Conservation (phyloP, 2,329 filamentous ascomycete species). For the Neodidymelliopsis sp. region DNA sequence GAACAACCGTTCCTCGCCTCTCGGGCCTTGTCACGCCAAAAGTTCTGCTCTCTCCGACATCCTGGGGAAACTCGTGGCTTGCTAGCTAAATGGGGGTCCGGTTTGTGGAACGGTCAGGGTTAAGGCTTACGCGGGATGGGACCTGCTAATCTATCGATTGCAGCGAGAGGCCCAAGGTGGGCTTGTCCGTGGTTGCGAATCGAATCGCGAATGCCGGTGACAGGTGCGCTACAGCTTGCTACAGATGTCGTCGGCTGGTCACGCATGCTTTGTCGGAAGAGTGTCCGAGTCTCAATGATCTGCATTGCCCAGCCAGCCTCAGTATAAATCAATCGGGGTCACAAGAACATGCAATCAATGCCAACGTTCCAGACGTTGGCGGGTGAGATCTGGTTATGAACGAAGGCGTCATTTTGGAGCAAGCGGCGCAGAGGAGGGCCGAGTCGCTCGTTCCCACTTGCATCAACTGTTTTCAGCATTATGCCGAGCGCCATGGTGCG, state of each 20-base stretch:
- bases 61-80: conserved; percentile 32
- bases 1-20: conserved; percentile 30
- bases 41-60: conserved; percentile 24
- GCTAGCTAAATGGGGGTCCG: conserved; percentile 22
- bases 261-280: conserved; percentile 4
- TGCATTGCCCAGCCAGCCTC: conserved; percentile 9
- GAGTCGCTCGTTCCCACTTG: conserved; percentile 5
- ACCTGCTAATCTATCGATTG: conserved; percentile 11
- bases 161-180: conserved; percentile 5
- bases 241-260: conserved; percentile 16
- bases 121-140: conserved; percentile 18
- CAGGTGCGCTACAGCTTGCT: conserved; percentile 15
- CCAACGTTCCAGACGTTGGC: conserved; percentile 5
- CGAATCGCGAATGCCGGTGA: conserved; percentile 7
- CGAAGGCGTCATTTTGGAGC: conserved; percentile 3
- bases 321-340: background rate
- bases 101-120: conserved; percentile 16
- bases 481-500: conserved; percentile 1
- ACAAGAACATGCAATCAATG: background rate
- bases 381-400: conserved; percentile 4
- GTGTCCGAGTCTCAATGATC: background rate
- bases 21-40: conserved; percentile 25
- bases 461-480: conserved; percentile 1
- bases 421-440: background rate
- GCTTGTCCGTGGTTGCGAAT: conserved; percentile 8